Evolutionary conservation across 169 alveolate genomes (phyloP).

Genomic region (Cryptosporidium tyzzeri): DNA sequence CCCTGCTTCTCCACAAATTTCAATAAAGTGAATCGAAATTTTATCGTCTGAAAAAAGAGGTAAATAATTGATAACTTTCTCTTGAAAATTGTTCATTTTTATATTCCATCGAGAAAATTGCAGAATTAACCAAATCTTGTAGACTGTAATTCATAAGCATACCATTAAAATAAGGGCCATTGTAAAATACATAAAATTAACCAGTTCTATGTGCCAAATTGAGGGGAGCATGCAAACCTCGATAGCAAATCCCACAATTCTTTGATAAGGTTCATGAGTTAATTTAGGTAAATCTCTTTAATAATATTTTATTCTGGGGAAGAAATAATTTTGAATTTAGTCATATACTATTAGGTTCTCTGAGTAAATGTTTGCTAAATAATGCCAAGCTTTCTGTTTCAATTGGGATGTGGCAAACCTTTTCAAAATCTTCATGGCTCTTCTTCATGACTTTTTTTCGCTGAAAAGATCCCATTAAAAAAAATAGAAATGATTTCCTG

Average conservation of each 20-base stretch:
- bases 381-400: neutral
- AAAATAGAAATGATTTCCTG: neutral
- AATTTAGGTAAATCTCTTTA: neutral
- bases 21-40: neutral
- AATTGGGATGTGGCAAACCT: neutral
- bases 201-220: conserved; percentile 25
- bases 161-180: neutral
- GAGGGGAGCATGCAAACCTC: conserved; percentile 15
- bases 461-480: neutral
- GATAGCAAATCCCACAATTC: conserved; percentile 52
- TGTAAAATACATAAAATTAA: conserved; percentile 1
- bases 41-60: neutral
- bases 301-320: neutral
- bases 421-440: neutral
- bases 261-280: conserved; percentile 41
- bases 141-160: conserved; percentile 13
- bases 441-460: neutral
- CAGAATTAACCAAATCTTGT: conserved; percentile 18
- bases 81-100: neutral
- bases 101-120: conserved; percentile 19
- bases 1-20: conserved; percentile 1
- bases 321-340: neutral
- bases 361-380: neutral
- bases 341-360: neutral
- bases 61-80: conserved; percentile 1